These are phyloP conservation scores for Theobroma grandiflorum DNA, from an alignment of 441 rosid genomes.

Conservation along the genomic window DNA sequence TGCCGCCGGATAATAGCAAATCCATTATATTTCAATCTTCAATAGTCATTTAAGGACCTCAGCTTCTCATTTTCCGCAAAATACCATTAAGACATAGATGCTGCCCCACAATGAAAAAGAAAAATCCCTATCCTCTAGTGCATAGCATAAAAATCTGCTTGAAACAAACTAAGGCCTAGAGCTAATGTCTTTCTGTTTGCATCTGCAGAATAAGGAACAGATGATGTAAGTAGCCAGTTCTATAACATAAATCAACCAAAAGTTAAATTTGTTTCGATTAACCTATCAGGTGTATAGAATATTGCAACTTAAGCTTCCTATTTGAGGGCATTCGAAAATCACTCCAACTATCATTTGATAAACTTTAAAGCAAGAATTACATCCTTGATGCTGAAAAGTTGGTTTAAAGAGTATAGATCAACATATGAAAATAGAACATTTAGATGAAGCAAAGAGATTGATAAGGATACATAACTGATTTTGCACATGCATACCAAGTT, in stretches of 20 bases:
- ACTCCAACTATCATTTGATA: neutral
- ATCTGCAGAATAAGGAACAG: neutral
- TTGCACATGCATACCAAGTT: constrained; percentile 1
- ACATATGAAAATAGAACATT: neutral
- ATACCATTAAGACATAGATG: neutral
- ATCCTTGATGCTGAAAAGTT: neutral
- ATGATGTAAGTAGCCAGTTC: neutral
- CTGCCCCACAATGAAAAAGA: neutral
- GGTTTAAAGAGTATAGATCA: neutral
- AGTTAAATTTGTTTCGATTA: neutral
- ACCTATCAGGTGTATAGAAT: neutral
- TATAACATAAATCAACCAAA: neutral
- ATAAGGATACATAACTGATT: neutral
- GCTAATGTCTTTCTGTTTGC: neutral
- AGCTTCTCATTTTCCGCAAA: neutral
- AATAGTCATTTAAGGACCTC: neutral
- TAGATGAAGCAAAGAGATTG: neutral
- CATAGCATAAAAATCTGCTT: neutral
- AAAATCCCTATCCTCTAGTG: neutral
- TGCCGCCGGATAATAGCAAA: neutral
- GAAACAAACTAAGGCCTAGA: constrained; percentile 2
- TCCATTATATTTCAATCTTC: neutral
- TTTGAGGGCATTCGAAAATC: neutral
- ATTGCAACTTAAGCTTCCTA: constrained; percentile 4
- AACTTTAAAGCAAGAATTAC: neutral